Evolutionary conservation across 2,329 filamentous ascomycete species (phyloP).

Genomic region (Pestalotiopsis sp.): DNA sequence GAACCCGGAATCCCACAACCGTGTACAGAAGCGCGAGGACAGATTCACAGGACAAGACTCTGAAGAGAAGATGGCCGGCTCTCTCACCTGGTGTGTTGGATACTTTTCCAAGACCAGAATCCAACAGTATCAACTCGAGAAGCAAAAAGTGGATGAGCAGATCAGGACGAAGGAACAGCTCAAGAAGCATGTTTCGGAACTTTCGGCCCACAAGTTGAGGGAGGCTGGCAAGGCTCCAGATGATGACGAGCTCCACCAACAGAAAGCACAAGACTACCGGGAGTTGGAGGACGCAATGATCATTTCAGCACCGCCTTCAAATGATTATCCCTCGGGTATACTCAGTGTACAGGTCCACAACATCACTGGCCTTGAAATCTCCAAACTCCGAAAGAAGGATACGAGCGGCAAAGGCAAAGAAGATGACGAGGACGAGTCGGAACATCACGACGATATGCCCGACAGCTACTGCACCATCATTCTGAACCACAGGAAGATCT

Average conservation of each 20-base stretch:
- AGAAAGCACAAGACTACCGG: slow-evolving; percentile 69
- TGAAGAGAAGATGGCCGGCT: slow-evolving; percentile 70
- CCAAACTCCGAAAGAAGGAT: slow-evolving; percentile 58
- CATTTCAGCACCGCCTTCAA: slow-evolving; percentile 66
- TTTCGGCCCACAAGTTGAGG: slow-evolving; percentile 64
- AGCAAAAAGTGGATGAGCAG: slow-evolving; percentile 61
- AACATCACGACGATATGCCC: slow-evolving; percentile 65
- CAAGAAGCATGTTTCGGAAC: slow-evolving; percentile 56
- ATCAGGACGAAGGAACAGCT: slow-evolving; percentile 62
- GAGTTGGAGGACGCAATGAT: slow-evolving; percentile 65
- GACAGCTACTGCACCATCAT: slow-evolving; percentile 75
- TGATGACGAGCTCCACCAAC: slow-evolving; percentile 66
- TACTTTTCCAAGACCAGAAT: slow-evolving; percentile 72
- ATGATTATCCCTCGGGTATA: slow-evolving; percentile 66
- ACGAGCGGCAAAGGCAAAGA: slow-evolving; percentile 51
- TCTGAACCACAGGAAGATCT: slow-evolving; percentile 71
- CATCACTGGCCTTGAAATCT: slow-evolving; percentile 68
- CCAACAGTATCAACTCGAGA: slow-evolving; percentile 61
- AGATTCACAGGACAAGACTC: slow-evolving; percentile 67
- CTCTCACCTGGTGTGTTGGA: slow-evolving; percentile 70
- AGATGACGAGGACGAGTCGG: slow-evolving; percentile 59
- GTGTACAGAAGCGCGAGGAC: slow-evolving; percentile 65
- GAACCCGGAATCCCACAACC: slow-evolving; percentile 59
- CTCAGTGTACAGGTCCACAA: slow-evolving; percentile 74
- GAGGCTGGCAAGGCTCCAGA: slow-evolving; percentile 63